Conservation (phyloP, 2,329 filamentous ascomycete species). For the Claviceps digitariae region DNA sequence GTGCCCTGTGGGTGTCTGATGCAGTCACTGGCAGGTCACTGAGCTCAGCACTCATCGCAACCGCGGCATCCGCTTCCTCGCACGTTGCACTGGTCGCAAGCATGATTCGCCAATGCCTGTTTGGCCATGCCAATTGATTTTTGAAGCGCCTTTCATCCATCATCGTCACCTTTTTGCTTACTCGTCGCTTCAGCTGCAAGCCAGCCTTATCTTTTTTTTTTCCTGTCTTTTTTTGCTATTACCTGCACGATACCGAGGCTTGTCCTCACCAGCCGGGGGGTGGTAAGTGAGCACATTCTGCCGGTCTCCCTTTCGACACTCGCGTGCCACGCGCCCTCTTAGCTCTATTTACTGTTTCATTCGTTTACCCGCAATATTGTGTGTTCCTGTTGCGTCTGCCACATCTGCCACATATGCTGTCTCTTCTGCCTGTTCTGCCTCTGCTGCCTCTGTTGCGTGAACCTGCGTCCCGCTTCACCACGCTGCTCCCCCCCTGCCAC, state of each 20-base stretch:
- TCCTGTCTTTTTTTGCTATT: not conserved
- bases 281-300: not conserved
- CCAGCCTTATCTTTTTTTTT: not conserved
- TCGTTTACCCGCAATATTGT: not conserved
- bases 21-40: too few relatives aligned
- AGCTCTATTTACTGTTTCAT: not conserved
- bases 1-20: too few relatives aligned
- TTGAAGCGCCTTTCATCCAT: not conserved
- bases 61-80: not conserved
- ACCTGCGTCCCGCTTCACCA: not conserved
- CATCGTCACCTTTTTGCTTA: not conserved
- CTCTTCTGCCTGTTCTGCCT: too few relatives aligned
- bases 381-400: not conserved
- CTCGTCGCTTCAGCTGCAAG: not conserved
- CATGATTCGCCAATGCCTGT: conserved; percentile 14
- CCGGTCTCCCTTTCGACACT: not conserved
- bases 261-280: not conserved
- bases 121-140: not conserved
- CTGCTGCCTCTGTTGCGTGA: not conserved
- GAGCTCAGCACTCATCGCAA: too few relatives aligned
- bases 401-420: not conserved
- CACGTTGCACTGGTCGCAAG: conserved; percentile 11
- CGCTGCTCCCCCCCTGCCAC: conserved; percentile 1
- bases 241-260: not conserved
- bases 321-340: not conserved